Base-by-base conservation (phyloP, 768 basidiomycete species). In the Tricholoma saponaceum region DNA sequence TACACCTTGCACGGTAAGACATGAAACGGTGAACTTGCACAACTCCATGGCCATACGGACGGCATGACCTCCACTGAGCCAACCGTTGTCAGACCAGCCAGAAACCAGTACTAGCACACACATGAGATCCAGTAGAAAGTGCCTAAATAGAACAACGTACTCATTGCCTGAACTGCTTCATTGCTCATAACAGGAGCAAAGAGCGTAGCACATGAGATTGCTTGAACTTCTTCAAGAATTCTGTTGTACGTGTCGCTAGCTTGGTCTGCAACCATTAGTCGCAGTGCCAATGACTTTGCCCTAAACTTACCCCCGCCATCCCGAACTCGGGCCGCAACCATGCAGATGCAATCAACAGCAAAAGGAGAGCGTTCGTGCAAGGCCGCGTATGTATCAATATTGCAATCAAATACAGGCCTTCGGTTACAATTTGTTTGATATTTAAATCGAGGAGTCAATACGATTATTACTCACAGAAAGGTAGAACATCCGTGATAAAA, bases 11-110 rank as follows among this genome's bases (percentile, higher is more conserved):
- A 28, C 22, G 12, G 49, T 44, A 13, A 44, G 16, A 26, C 13
- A 47, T 41, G 44, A 61, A n/a, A 51, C 47, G 39, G 57, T 43
- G 23, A 54, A 71, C 85, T 69, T 67, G 91, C 92, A 93, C 53
- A 95, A 77, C 67, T 98, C 95, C 79, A 97, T 86, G 39, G 92
- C 95, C 92, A 98, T 95, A 52, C 95, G 83, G 8, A 97, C 93
- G n/a, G 95, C 95, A 72, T 97, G 95, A 9, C 92, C 94, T 9
- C 92, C 91, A 62, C 89, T 93, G 33, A 97, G 70, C 94, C 94
- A 95, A n/a, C 92, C 92, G 64, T 92, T 92, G 63, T 95, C 92
- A 16, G 92, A 94, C 89, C 93, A 98, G 5, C 94, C 93, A 33
- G 95, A 90, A 18, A 96, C 86, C 52, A 97, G 79, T 57, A 95